Base-by-base conservation (phyloP, 768 basidiomycete species). In the Tylopilus sp. region DNA sequence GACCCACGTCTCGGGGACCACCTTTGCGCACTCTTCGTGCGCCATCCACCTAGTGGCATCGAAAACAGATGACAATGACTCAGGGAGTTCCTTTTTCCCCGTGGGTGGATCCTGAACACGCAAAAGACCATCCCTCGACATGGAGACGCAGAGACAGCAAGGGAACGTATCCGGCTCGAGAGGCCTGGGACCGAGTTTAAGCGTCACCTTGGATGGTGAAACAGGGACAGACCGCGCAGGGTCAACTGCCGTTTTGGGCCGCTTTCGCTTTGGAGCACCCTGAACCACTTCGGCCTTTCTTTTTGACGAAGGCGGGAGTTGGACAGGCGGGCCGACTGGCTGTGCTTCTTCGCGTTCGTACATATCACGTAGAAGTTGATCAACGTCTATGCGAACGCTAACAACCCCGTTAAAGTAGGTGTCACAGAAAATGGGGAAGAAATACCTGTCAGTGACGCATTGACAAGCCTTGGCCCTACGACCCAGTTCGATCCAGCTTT, bases 351-450 rank as follows among this genome's bases (percentile, higher is more conserved):
- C 83, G 4, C 85, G 77, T 55, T 91, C 85, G 2, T 63, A 73
- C 25, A 98, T 71, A 40, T 92, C 86, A 2, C 63, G 73, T 18
- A 98, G 71, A 40, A 97, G 79, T 57, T 88, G 85, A 62, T 95
- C 91, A 20, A 98, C 90, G 51, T 98, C 88, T 57, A 98, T 98
- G 23, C 86, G 83, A 25, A 98, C 95, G 62, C 95, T 98, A 53
- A 5, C 30, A 33, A 12, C 11, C 33, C 25, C 15, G 4, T 61
- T 30, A 62, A 57, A 54, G 17, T 0, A 52, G 9, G 52, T n/a
- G n/a, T n/a, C 6, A 8, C 30, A 2, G 11, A 18, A 43, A 20
- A 56, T 31, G 33, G 49, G 36, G n/a, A 21, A 20, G 15, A 40
- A 69, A 20, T 58, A 86, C 89, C 89, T 91, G 64, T 85, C 83